Evolutionary conservation across 306 rosid genomes (phyloP).

Genomic region (Corylus americana): DNA sequence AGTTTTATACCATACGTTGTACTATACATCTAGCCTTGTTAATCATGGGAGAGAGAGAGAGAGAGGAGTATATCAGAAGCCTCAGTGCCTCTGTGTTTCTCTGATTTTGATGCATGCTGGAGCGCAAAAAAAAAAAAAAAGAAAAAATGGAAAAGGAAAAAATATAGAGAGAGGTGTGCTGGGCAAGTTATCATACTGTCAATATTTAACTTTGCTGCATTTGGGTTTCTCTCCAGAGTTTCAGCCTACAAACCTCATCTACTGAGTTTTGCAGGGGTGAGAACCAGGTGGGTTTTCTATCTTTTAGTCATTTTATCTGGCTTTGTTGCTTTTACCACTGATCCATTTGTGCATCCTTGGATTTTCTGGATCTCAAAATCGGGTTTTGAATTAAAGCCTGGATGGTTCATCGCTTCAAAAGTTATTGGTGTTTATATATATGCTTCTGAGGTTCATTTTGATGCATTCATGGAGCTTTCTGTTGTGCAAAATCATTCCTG

Average conservation of each 20-base stretch:
- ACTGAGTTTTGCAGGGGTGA: constrained; percentile 22
- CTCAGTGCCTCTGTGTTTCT: constrained; percentile 39
- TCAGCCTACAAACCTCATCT: constrained; percentile 11
- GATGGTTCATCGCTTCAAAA: not conserved
- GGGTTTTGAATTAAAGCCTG: not conserved
- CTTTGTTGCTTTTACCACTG: constrained; percentile 7
- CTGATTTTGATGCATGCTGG: constrained; percentile 50
- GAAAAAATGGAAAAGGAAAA: not conserved
- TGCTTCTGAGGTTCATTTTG: constrained; percentile 27
- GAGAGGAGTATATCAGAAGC: constrained; percentile 40
- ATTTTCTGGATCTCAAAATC: constrained; percentile 13
- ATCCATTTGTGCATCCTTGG: constrained; percentile 29
- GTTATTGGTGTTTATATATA: not conserved
- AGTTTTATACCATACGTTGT: constrained; percentile 16
- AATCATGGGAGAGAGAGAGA: constrained; percentile 41
- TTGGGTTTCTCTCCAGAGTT: constrained; percentile 30
- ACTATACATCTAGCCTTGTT: constrained; percentile 28
- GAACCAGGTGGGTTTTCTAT: constrained; percentile 42
- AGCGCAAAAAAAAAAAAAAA: constrained; percentile 9
- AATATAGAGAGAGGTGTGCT: constrained; percentile 5
- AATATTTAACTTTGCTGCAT: constrained; percentile 33
- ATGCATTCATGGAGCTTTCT: constrained; percentile 22
- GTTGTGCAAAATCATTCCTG: not conserved
- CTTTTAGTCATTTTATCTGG: not conserved
- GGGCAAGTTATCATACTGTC: constrained; percentile 30